These are phyloP conservation scores for Ramaria sp. DNA, from an alignment of 768 basidiomycete species.

Conservation along the genomic window DNA sequence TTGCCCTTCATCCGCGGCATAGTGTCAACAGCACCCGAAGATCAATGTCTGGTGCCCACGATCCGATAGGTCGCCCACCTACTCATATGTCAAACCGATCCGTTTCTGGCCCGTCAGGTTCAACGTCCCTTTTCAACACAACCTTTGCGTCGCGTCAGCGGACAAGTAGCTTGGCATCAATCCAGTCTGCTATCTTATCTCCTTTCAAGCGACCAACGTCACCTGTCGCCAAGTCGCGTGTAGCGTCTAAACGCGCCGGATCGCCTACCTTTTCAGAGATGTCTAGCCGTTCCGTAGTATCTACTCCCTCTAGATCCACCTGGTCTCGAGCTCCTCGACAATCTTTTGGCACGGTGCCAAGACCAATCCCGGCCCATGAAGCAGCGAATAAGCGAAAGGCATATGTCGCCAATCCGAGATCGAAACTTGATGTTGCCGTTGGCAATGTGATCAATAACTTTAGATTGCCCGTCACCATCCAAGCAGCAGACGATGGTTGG, in stretches of 20 bases:
- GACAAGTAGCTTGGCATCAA: slow-evolving; percentile 50
- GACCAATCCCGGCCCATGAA: background rate
- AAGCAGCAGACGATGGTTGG: slow-evolving; percentile 77
- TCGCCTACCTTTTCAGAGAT: slow-evolving; percentile 59
- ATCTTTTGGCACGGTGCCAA: background rate
- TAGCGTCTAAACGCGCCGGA: slow-evolving; percentile 24
- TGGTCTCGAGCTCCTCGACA: slow-evolving; percentile 63
- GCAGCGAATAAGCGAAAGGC: slow-evolving; percentile 36
- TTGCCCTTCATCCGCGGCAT: background rate
- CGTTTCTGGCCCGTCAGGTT: slow-evolving; percentile 54
- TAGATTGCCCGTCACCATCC: slow-evolving; percentile 72
- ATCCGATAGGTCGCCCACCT: slow-evolving; percentile 14
- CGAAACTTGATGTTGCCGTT: slow-evolving; percentile 85
- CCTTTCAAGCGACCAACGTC: slow-evolving; percentile 21
- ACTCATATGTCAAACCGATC: slow-evolving; percentile 54
- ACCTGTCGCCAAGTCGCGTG: slow-evolving; percentile 25
- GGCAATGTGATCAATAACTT: slow-evolving; percentile 87
- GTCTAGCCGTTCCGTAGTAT: slow-evolving; percentile 35
- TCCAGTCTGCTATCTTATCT: slow-evolving; percentile 27
- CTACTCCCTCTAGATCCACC: slow-evolving; percentile 39
- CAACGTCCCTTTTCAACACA: slow-evolving; percentile 37
- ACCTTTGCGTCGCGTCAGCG: slow-evolving; percentile 83
- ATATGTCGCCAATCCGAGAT: slow-evolving; percentile 84
- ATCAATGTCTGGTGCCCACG: slow-evolving; percentile 29
- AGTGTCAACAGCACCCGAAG: slow-evolving; percentile 30